phyloP scores from a whole-genome alignment of 495 filamentous ascomycete species.

The Aspergillus heteromorphus region DNA sequence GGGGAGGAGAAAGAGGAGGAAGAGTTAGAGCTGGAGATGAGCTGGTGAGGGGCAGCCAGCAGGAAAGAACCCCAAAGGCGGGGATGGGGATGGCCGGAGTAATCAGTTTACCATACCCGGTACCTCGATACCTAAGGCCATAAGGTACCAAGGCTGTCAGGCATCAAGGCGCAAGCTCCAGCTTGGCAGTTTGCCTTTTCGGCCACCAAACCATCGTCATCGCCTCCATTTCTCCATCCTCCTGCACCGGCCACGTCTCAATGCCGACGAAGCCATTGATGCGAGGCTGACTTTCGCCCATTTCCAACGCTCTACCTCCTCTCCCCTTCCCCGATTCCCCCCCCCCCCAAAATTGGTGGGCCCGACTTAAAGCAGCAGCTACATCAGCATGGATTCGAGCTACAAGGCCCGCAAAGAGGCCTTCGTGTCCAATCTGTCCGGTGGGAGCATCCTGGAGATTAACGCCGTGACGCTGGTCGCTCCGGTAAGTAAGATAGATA shows the following conservation, averaged over 20 bases:
- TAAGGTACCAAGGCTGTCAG: too few relatives aligned
- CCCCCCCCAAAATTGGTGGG: background rate
- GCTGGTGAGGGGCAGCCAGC: background rate
- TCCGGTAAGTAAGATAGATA: slow-evolving; percentile 54
- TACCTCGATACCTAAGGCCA: background rate
- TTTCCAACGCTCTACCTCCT: background rate
- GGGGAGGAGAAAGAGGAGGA: too few relatives aligned
- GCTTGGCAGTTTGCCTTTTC: too few relatives aligned
- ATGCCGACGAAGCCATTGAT: background rate
- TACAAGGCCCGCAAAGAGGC: slow-evolving; percentile 92
- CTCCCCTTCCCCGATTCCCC: background rate
- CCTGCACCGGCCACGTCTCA: background rate
- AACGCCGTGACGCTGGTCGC: slow-evolving; percentile 77
- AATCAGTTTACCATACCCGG: background rate
- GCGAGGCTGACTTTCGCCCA: background rate
- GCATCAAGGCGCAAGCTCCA: too few relatives aligned
- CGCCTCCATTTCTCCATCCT: background rate
- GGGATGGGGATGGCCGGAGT: background rate
- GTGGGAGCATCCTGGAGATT: slow-evolving; percentile 79
- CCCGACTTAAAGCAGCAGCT: background rate
- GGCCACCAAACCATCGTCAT: background rate
- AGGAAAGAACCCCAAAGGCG: background rate
- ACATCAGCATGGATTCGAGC: slow-evolving; percentile 48
- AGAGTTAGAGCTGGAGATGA: background rate
- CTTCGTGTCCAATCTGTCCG: slow-evolving; percentile 89